These are phyloP conservation scores for Atkinsonella hypoxylon DNA, from an alignment of 2,329 filamentous ascomycete species.

Conservation along the genomic window DNA sequence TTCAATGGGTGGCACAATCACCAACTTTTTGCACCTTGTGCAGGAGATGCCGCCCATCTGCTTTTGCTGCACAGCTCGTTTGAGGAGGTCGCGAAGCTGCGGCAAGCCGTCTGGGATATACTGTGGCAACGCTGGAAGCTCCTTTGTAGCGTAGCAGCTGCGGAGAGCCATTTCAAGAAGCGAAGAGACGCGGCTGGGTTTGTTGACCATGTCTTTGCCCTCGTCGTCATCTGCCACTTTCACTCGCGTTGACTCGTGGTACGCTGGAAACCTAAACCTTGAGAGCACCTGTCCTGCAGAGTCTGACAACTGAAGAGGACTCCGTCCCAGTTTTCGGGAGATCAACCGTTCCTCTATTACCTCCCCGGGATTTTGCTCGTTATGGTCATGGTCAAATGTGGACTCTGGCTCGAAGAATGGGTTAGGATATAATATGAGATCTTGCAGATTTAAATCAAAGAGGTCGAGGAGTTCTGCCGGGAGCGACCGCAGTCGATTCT, in stretches of 20 bases:
- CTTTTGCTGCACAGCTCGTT: constrained; percentile 27
- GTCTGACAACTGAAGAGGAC: constrained; percentile 20
- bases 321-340: constrained; percentile 17
- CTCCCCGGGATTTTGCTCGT: not conserved
- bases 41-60: constrained; percentile 39
- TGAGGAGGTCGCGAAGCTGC: constrained; percentile 28
- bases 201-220: constrained; percentile 3
- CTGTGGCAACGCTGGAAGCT: constrained; percentile 29
- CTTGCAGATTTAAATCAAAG: constrained; percentile 34
- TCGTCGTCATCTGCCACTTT: constrained; percentile 11
- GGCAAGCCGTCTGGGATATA: constrained; percentile 30
- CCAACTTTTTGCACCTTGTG: constrained; percentile 35
- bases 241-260: constrained; percentile 11
- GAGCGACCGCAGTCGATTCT: constrained; percentile 48
- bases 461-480: constrained; percentile 52
- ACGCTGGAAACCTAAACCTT: constrained; percentile 17
- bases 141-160: constrained; percentile 30
- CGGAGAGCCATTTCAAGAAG: constrained; percentile 39
- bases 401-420: constrained; percentile 38
- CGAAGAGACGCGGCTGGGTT: constrained; percentile 30
- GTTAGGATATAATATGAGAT: constrained; percentile 50
- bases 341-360: constrained; percentile 11
- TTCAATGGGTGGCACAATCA: constrained; percentile 39
- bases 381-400: not conserved
- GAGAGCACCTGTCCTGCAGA: constrained; percentile 19